phyloP scores from a whole-genome alignment of 768 basidiomycete genomes.

The Trametes cinnabarina region DNA sequence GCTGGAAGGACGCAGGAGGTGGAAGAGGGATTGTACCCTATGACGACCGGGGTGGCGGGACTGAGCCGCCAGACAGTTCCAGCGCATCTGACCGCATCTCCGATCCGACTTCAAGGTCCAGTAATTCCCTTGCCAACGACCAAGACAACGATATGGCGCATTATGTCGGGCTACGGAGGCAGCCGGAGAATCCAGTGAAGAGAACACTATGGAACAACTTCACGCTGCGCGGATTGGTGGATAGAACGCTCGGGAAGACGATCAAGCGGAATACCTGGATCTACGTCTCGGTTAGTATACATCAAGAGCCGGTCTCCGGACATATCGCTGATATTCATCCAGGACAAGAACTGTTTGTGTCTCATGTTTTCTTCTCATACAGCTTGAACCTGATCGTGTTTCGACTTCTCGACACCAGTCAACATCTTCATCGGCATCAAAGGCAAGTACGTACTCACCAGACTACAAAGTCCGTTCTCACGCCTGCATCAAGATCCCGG shows the following conservation, averaged over 20 bases:
- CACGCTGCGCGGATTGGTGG: slow-evolving; percentile 49
- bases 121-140: slow-evolving; percentile 5
- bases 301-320: neutral
- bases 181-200: slow-evolving; percentile 38
- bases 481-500: slow-evolving; percentile 40
- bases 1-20: slow-evolving; percentile 61
- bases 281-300: slow-evolving; percentile 51
- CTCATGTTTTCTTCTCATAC: neutral
- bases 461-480: neutral
- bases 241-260: slow-evolving; percentile 57
- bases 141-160: slow-evolving; percentile 40
- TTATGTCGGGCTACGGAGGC: slow-evolving; percentile 36
- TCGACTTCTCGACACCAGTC: slow-evolving; percentile 32
- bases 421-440: slow-evolving; percentile 72
- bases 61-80: slow-evolving; percentile 15
- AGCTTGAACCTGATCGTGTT: neutral
- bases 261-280: slow-evolving; percentile 66
- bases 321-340: slow-evolving; percentile 1
- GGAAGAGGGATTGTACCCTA: slow-evolving; percentile 52
- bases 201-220: slow-evolving; percentile 43
- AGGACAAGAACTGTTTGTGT: slow-evolving; percentile 54
- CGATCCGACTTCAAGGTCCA: slow-evolving; percentile 17
- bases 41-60: slow-evolving; percentile 20
- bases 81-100: slow-evolving; percentile 13
- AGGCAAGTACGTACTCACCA: slow-evolving; percentile 29